Evolutionary conservation across 768 basidiomycete species (phyloP).

Genomic region (Boletus fagicola): DNA sequence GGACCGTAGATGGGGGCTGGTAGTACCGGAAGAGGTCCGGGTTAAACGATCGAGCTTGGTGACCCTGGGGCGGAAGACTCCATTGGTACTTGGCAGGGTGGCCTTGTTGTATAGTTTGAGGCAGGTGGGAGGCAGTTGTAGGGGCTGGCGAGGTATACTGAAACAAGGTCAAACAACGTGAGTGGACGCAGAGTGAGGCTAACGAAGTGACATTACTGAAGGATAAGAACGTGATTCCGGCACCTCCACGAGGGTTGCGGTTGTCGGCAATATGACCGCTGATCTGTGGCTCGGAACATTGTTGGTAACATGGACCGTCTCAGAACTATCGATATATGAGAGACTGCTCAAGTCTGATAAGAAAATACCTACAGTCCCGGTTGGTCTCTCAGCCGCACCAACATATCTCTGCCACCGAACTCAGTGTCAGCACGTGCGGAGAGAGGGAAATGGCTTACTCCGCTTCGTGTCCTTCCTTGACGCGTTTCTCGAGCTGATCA

Average conservation of each 20-base stretch:
- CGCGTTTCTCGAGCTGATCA: constrained; percentile 35
- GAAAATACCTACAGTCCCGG: constrained; percentile 13
- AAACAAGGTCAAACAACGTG: constrained; percentile 5
- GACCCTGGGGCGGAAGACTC: neutral
- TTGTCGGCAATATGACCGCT: constrained; percentile 31
- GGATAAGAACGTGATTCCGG: constrained; percentile 17
- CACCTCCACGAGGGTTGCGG: constrained; percentile 37
- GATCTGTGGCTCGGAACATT: constrained; percentile 6
- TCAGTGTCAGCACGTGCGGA: neutral
- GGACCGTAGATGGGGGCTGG: neutral
- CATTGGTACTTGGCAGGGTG: neutral
- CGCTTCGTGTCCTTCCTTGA: constrained; percentile 46
- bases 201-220: constrained; percentile 13
- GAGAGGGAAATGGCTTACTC: constrained; percentile 32
- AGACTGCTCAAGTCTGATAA: neutral
- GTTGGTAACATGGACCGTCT: constrained; percentile 15
- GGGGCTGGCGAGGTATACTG: constrained; percentile 12
- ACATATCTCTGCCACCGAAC: constrained; percentile 18
- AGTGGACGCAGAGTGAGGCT: neutral
- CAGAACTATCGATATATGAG: constrained; percentile 13
- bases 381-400: constrained; percentile 20
- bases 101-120: constrained; percentile 13
- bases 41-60: neutral
- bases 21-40: constrained; percentile 6
- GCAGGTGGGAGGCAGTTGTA: neutral